phyloP scores from a whole-genome alignment of 2,329 filamentous ascomycete species.

The Colletotrichum ledebouriae region DNA sequence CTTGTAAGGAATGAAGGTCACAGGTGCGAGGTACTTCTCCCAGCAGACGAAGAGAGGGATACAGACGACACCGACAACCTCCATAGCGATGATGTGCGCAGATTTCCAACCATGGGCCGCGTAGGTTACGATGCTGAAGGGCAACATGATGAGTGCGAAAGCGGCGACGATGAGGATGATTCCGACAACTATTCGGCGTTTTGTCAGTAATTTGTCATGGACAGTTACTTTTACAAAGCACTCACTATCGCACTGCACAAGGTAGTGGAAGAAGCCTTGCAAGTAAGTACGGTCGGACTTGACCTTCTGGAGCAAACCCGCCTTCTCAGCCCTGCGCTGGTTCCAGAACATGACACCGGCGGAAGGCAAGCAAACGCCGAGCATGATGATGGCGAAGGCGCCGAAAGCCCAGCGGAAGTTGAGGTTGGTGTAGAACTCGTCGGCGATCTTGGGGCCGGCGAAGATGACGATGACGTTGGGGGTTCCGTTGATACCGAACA shows the following conservation, averaged over 20 bases:
- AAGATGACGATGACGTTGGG: constrained; percentile 61
- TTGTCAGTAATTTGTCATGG: not conserved
- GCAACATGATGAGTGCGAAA: constrained; percentile 67
- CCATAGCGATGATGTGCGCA: constrained; percentile 60
- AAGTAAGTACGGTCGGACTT: constrained; percentile 29
- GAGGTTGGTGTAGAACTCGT: constrained; percentile 54
- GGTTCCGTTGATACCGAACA: constrained; percentile 57
- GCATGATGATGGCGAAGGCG: constrained; percentile 72
- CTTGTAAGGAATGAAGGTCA: constrained; percentile 64
- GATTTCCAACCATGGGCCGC: constrained; percentile 59
- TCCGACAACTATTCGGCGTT: constrained; percentile 53
- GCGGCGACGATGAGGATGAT: constrained; percentile 63
- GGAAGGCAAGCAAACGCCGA: constrained; percentile 59
- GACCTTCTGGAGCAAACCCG: constrained; percentile 53
- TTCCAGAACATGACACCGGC: constrained; percentile 51
- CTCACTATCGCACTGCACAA: constrained; percentile 43
- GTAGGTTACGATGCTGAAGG: constrained; percentile 65
- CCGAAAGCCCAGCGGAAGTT: constrained; percentile 68
- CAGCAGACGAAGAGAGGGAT: constrained; percentile 60
- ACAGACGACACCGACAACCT: constrained; percentile 65
- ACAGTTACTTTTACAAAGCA: not conserved
- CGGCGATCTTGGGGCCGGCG: constrained; percentile 57
- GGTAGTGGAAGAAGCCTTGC: constrained; percentile 38
- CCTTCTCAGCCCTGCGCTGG: constrained; percentile 62
- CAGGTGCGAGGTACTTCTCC: constrained; percentile 66